Evolutionary conservation across 2,329 filamentous ascomycete genomes (phyloP).

Genomic region (Aspergillus floridensis): DNA sequence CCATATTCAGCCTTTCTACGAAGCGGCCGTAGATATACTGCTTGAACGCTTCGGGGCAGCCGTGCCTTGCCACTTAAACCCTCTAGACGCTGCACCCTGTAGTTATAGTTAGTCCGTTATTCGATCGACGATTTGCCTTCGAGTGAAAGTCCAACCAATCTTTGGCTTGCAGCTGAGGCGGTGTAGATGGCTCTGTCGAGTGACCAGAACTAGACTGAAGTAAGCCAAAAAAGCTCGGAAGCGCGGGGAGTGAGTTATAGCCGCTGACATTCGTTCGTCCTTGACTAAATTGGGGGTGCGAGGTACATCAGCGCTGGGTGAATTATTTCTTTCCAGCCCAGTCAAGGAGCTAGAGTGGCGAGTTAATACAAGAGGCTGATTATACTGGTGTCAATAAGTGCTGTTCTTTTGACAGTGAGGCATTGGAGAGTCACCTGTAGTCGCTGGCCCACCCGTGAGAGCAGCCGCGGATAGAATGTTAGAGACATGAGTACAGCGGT

Average conservation of each 20-base stretch:
- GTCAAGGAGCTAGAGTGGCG: not conserved
- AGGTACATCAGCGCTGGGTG: not conserved
- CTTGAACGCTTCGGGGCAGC: conserved; percentile 76
- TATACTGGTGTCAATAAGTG: not conserved
- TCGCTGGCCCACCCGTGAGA: not conserved
- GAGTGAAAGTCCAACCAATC: conserved; percentile 5
- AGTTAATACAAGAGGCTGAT: not conserved
- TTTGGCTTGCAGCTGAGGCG: conserved; percentile 1
- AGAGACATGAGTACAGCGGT: not conserved
- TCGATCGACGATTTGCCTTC: not conserved
- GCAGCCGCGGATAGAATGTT: not conserved
- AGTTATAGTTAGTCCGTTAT: conserved; percentile 2
- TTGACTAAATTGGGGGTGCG: not conserved
- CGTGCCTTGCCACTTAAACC: conserved; percentile 47
- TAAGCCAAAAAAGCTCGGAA: not conserved
- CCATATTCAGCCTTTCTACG: conserved; percentile 71
- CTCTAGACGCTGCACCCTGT: conserved; percentile 38
- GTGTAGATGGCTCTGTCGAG: not conserved
- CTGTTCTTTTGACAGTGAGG: not conserved
- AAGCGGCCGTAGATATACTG: conserved; percentile 80
- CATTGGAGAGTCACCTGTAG: not conserved
- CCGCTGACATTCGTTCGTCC: not conserved
- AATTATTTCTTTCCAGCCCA: not conserved
- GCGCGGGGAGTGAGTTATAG: not conserved
- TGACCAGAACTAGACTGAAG: not conserved